Percentiles rank a stretch among this genome's conserved stretches.
These are phyloP conservation scores for Alternaria metachromatica DNA, from an alignment of 2,329 filamentous ascomycete genomes.

Conservation along the genomic window DNA sequence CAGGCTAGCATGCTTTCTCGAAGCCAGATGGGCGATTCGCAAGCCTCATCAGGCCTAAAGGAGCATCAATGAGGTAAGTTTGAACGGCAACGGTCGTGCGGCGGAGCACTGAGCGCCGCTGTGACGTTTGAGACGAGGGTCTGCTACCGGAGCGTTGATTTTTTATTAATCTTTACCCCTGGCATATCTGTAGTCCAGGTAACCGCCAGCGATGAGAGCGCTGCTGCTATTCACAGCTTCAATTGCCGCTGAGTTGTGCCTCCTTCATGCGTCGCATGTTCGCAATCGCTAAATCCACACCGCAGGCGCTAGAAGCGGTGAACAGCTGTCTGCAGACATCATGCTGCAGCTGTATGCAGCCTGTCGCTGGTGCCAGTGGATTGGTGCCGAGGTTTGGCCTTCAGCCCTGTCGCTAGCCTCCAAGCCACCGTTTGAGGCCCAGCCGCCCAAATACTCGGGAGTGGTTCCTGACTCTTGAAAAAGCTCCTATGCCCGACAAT, in stretches of 20 bases:
- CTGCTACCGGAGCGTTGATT: constrained; percentile 19
- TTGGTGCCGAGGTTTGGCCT: constrained; percentile 33
- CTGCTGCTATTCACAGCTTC: constrained; percentile 1
- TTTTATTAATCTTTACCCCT: constrained; percentile 19
- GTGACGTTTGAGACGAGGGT: constrained; percentile 35
- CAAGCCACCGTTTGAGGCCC: constrained; percentile 38
- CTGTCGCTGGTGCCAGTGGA: constrained; percentile 13
- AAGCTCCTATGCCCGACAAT: constrained; percentile 11
- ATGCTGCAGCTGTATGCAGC: constrained; percentile 35
- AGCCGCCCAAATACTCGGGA: constrained; percentile 24
- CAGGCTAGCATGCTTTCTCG: constrained; percentile 31
- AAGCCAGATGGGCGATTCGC: constrained; percentile 32
- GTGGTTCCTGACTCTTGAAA: constrained; percentile 39
- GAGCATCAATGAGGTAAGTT: constrained; percentile 25
- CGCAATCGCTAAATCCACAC: constrained; percentile 2
- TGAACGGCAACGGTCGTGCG: constrained; percentile 31
- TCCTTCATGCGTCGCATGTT: neutral
- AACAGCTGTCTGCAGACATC: constrained; percentile 43
- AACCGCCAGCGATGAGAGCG: constrained; percentile 21
- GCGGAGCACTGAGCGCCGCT: constrained; percentile 33
- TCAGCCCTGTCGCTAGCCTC: constrained; percentile 29
- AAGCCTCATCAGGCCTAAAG: constrained; percentile 29
- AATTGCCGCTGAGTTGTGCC: neutral
- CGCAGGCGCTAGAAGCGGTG: constrained; percentile 30
- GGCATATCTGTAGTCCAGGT: constrained; percentile 29